Percentiles rank a stretch among this genome's conserved stretches.
These are phyloP conservation scores for Diplotaxis tenuifolia DNA, from an alignment of 345 rosid genomes.

Conservation along the genomic window DNA sequence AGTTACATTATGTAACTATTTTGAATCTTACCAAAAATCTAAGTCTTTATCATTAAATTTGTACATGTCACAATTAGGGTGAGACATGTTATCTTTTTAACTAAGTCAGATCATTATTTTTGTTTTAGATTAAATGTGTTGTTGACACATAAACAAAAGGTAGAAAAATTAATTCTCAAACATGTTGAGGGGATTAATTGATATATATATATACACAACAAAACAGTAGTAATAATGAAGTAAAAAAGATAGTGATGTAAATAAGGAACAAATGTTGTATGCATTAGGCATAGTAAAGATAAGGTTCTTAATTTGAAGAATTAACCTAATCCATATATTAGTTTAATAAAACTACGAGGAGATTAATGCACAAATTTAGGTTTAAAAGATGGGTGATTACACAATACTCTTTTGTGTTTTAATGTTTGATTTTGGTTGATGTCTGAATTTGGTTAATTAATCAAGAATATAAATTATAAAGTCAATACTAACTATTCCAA, in stretches of 20 bases:
- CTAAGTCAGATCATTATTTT: too few relatives aligned
- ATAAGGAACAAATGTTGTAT: not conserved
- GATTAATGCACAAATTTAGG: constrained; percentile 23
- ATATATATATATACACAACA: too few relatives aligned
- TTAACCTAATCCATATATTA: constrained; percentile 16
- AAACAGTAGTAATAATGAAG: not conserved
- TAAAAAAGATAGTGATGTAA: constrained; percentile 8
- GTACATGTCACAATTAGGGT: too few relatives aligned
- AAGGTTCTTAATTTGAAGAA: constrained; percentile 14
- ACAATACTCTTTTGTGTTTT: constrained; percentile 18
- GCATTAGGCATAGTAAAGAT: constrained; percentile 1
- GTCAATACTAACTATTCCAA: constrained; percentile 33
- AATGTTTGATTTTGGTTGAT: constrained; percentile 13
- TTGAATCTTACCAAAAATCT: too few relatives aligned
- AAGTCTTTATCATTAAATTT: too few relatives aligned
- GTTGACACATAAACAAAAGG: too few relatives aligned
- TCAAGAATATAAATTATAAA: constrained; percentile 6
- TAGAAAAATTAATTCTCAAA: too few relatives aligned
- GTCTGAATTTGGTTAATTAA: constrained; percentile 4
- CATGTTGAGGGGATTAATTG: too few relatives aligned
- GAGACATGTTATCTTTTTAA: too few relatives aligned
- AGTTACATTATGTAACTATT: too few relatives aligned
- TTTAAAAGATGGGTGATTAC: constrained; percentile 10
- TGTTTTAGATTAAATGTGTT: too few relatives aligned
- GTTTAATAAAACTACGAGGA: not conserved